Percentiles rank a stretch among this genome's conserved stretches.
phyloP scores from a whole-genome alignment of 371 early-diverging fungal species.

The Apophysomyces trapeziformis region DNA sequence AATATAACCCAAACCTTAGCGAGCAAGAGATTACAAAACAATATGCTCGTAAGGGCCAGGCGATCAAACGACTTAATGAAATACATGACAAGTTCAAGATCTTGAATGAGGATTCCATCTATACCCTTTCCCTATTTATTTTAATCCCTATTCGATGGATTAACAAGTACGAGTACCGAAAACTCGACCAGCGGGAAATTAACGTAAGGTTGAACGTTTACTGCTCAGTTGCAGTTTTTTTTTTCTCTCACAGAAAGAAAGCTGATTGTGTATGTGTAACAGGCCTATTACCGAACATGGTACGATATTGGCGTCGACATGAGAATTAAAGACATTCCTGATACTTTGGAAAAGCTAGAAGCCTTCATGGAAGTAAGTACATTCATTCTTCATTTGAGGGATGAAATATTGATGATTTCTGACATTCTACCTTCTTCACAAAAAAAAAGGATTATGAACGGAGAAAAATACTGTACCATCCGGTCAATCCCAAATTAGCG shows the following conservation, averaged over 20 bases:
- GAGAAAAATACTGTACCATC: neutral
- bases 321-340: constrained; percentile 59
- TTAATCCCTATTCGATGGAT: constrained; percentile 48
- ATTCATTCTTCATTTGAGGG: no score
- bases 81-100: constrained; percentile 57
- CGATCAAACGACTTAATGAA: constrained; percentile 52
- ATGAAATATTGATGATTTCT: no score
- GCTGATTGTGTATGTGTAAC: neutral
- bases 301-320: constrained; percentile 40
- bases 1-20: constrained; percentile 14
- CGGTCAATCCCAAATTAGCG: neutral
- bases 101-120: constrained; percentile 52
- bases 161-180: constrained; percentile 53
- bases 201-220: constrained; percentile 34
- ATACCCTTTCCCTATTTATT: constrained; percentile 52
- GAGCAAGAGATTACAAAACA: constrained; percentile 27
- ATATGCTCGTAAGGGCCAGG: constrained; percentile 27
- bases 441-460: neutral
- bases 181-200: constrained; percentile 48
- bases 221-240: no score
- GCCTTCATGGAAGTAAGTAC: constrained; percentile 34
- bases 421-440: no score
- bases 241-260: neutral
- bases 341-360: constrained; percentile 41
- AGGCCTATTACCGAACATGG: constrained; percentile 50